Base-by-base conservation (phyloP, 371 early-diverging fungal genomes). In the Syncephalis fuscata region DNA sequence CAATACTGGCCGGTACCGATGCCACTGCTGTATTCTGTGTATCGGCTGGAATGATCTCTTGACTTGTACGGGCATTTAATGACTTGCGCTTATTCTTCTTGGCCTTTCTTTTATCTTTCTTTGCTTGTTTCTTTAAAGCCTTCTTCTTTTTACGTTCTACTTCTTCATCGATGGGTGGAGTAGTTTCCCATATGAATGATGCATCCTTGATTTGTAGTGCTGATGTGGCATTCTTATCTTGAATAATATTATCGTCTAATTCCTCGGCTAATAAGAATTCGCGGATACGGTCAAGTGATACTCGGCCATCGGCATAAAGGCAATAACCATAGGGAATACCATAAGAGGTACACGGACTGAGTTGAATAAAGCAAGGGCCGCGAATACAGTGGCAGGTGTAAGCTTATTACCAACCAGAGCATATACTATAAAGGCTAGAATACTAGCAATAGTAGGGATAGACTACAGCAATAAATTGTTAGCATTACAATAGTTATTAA, bases 251-350 rank as follows among this genome's bases (percentile, higher is more conserved):
- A 9, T 26, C 49, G 50, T 14, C 61, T 54, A 81, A 52, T 53
- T 87, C 85, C n/a, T 73, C 67, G 5, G 80, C 75, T 4, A 73
- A 57, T 15, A 87, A 54, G 3, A 81, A 63, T 3, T 62, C 64
- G 22, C 68, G 50, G 21, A 87, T 72, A 26, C 87, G 67, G 5
- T 52, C 54, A 25, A 81, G 25, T 3, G 80, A 77, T 8, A 87
- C 75, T 10, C 59, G 59, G 44, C 78, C 70, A 45, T 86, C 85
- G 25, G 70, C 73, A 36, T 66, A 57, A 21, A 58, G 15, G 73
- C 64, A 11, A 85, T 62, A 3, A 74, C 55, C 3, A 64, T 59
- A 1, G 87, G 87, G 5, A 84, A 52, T 51, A 82, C 68, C 68
- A 78, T 77, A 48, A 86, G 60, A 4, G 85, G 85, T n/a, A 74